Evolutionary conservation across 2,329 filamentous ascomycete genomes (phyloP).

Genomic region (Diplodia mutila): DNA sequence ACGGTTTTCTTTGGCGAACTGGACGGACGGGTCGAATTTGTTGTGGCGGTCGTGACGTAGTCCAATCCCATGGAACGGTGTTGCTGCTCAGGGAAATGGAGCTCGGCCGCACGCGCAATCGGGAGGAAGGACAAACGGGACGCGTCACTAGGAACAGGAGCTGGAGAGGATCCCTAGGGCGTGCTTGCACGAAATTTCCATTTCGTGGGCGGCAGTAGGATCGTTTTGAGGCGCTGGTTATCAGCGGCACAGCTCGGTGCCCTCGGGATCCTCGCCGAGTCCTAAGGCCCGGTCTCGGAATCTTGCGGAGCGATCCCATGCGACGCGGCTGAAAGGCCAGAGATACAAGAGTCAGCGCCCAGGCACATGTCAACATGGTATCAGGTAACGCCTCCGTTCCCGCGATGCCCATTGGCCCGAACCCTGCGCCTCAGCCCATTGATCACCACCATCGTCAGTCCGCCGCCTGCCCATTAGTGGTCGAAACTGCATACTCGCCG

Average conservation of each 20-base stretch:
- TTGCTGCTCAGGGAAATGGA: background rate
- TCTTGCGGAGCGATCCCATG: constrained; percentile 6
- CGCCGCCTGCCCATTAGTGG: background rate
- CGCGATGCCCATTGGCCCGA: background rate
- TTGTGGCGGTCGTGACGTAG: constrained; percentile 19
- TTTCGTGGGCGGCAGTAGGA: background rate
- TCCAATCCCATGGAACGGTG: background rate
- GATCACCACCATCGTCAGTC: constrained; percentile 14
- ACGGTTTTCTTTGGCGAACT: background rate
- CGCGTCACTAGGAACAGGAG: constrained; percentile 6
- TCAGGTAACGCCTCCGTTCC: background rate
- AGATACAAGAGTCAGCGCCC: constrained; percentile 19
- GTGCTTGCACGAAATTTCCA: constrained; percentile 11
- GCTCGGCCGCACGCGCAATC: background rate
- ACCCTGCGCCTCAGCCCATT: background rate
- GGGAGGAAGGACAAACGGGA: background rate
- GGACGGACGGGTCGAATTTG: background rate
- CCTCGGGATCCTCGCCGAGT: constrained; percentile 5
- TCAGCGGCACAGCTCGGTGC: constrained; percentile 21
- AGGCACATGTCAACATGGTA: constrained; percentile 13
- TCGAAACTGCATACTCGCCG: constrained; percentile 9
- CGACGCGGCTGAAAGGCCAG: background rate
- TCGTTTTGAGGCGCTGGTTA: constrained; percentile 21
- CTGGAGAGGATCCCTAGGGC: background rate
- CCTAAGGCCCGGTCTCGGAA: background rate